These are phyloP conservation scores for Trametes meyenii DNA, from an alignment of 768 basidiomycete species.

Conservation along the genomic window DNA sequence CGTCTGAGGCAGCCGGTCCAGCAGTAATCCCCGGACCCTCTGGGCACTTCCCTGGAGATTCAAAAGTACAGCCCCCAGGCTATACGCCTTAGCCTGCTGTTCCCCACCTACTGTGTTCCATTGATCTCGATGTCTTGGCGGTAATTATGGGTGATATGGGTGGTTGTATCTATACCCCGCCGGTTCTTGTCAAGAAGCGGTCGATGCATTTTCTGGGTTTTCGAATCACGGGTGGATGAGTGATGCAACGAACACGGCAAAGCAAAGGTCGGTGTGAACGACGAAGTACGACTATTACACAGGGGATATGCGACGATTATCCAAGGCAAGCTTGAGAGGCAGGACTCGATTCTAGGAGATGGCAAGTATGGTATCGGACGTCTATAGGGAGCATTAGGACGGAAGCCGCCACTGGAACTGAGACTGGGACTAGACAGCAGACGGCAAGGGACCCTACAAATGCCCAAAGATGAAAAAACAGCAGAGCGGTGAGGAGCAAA, in stretches of 20 bases:
- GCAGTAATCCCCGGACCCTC: background rate
- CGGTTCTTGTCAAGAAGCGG: background rate
- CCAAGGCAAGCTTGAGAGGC: background rate
- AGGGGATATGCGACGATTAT: conserved; percentile 13
- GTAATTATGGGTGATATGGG: background rate
- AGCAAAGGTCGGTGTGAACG: background rate
- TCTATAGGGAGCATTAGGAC: background rate
- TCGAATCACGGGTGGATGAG: background rate
- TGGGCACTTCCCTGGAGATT: background rate
- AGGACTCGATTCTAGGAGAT: conserved; percentile 11
- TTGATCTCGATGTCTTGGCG: background rate
- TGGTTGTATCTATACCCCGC: background rate
- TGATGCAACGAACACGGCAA: background rate
- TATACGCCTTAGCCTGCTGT: background rate
- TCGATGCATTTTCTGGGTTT: background rate
- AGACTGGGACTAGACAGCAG: background rate
- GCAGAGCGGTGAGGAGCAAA: background rate
- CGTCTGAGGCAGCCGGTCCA: background rate
- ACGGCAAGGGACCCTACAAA: conserved; percentile 10
- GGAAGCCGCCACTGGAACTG: background rate
- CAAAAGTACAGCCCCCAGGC: background rate
- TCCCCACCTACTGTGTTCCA: too few species aligned
- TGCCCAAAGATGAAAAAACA: conserved; percentile 1
- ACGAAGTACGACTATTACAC: conserved; percentile 2
- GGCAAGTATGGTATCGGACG: too few species aligned